Evolutionary conservation across 2,329 filamentous ascomycete species (phyloP), one percentile per base, ranked within the genome.

Genomic region (Basipetospora chlamydospora): DNA sequence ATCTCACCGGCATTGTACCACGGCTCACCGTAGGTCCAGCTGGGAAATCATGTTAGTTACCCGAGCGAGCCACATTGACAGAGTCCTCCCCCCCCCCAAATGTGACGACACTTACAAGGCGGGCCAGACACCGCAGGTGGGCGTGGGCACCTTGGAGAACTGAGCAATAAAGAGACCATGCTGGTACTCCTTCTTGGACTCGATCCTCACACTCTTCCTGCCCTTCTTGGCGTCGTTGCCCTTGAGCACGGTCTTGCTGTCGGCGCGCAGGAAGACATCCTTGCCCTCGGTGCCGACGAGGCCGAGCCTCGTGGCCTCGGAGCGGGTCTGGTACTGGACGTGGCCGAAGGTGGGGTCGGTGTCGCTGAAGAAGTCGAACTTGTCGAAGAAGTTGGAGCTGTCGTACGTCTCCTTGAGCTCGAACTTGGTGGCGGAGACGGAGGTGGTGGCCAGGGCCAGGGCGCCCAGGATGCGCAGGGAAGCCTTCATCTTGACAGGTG

Each of bases 111-210:
- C 59, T 55, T 59, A 72, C 65, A 78, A 66, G 57, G 79, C 77
- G 4, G 80, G 80, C 80, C 80, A 86, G 6, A 70, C 64, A 35
- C 81, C 80, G 46, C 80, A 85, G 29, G 64, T 59, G 8, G 67
- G 64, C 38, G 60, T 63, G 21, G 80, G 80, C 58, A 86, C 74
- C 47, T 85, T 78, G 11, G 59, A 63, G 44, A 85, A 70, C 49
- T 83, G 74, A 30, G 77, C 62, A 29, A 86, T 71, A 47, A 85
- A 68, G 20, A 85, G 69, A 18, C 77, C 80, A 39, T 73, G 64
- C 42, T 64, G 71, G 58, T 79, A 86, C 6, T 55, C 51, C 33
- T 65, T 63, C 40, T 66, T 74, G 50, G 76, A 80, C 42, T 73
- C 68, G 12, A 86, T 52, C 26, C 80, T 67, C 21, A 86, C 71